A percentile compares a stretch with the other conserved stretches of the same genome.
Conservation (phyloP, 192 early-diverging fungal species). For the Powellomyces hirtus region DNA sequence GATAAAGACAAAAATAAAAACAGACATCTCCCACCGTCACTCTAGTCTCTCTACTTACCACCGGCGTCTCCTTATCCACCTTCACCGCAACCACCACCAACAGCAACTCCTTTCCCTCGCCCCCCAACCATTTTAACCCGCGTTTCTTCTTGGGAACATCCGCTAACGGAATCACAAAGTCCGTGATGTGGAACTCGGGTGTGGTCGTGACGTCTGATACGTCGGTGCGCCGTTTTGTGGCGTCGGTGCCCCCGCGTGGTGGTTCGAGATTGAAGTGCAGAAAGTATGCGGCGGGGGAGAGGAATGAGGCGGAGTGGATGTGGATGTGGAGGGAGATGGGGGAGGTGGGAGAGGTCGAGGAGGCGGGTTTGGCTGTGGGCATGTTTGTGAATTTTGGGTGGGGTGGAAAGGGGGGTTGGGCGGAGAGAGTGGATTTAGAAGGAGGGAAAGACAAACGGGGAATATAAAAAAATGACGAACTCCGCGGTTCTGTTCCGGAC, state of each 20-base stretch:
- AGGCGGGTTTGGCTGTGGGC: not conserved
- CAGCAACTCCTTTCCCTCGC: not conserved
- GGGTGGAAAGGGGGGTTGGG: not conserved
- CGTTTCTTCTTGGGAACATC: not conserved
- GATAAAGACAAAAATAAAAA: not conserved
- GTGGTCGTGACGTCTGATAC: not conserved
- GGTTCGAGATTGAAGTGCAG: not conserved
- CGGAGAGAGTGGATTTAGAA: not conserved
- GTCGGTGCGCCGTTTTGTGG: not conserved
- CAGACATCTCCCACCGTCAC: not conserved
- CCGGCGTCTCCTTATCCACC: not conserved
- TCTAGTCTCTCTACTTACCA: not conserved
- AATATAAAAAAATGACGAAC: not conserved
- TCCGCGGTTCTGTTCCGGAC: not conserved
- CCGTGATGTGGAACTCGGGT: not conserved
- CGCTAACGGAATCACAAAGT: not conserved
- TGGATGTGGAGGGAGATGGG: not conserved
- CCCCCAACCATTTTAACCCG: not conserved
- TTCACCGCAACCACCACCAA: not conserved
- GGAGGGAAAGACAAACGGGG: not conserved
- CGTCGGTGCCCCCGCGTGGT: not conserved
- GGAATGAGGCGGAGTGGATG: not conserved
- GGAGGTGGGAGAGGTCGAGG: not conserved
- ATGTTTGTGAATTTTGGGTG: not conserved
- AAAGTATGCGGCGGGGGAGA: slow-evolving; percentile 8